Percentiles rank a stretch among this genome's conserved stretches.
Evolutionary conservation across 1,284 basidiomycete species (phyloP).

Genomic region (Thecaphora thlaspeos): DNA sequence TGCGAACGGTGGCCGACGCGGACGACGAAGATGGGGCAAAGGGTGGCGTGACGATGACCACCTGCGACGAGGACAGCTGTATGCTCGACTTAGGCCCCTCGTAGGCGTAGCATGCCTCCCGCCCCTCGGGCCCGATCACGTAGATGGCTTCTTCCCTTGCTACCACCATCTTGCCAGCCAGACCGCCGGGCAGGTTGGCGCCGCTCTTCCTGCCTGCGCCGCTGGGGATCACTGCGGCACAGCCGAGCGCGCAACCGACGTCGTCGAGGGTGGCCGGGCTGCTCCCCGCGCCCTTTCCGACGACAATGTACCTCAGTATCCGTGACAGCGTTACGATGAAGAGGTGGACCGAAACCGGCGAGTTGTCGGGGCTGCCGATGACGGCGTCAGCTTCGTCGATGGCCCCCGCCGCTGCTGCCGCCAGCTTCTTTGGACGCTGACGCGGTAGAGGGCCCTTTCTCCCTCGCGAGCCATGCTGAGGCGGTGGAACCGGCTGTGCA

Average conservation of each 20-base stretch:
- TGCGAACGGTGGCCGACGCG: constrained; percentile 72
- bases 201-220: background rate
- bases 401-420: background rate
- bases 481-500: background rate
- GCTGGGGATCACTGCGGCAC: constrained; percentile 63
- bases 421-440: constrained; percentile 4
- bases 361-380: constrained; percentile 1
- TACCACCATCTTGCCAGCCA: constrained; percentile 73
- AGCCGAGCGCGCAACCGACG: constrained; percentile 77
- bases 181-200: constrained; percentile 49
- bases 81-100: constrained; percentile 51
- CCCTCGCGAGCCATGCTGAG: constrained; percentile 17
- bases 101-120: constrained; percentile 77
- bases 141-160: constrained; percentile 92
- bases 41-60: constrained; percentile 81
- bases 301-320: constrained; percentile 74
- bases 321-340: constrained; percentile 85
- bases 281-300: constrained; percentile 70
- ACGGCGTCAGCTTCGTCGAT: no score
- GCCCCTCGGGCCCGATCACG: constrained; percentile 76
- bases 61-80: constrained; percentile 36
- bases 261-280: constrained; percentile 75
- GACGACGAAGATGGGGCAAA: constrained; percentile 69
- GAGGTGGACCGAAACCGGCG: constrained; percentile 64
- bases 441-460: constrained; percentile 24